phyloP scores from a whole-genome alignment of 1,284 basidiomycete species.

The Ganoderma lucidum region DNA sequence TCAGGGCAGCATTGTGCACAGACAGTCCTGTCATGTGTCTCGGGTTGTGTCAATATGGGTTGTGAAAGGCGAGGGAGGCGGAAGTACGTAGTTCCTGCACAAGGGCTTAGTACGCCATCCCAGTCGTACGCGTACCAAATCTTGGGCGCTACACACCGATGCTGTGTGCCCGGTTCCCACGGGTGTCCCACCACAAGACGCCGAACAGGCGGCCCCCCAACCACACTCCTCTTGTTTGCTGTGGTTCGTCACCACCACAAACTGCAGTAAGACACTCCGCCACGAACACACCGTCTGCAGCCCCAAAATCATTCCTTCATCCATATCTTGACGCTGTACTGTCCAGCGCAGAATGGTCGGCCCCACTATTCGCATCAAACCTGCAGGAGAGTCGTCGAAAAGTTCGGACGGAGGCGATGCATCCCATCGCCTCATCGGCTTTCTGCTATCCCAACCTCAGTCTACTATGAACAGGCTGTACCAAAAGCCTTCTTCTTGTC shows the following conservation, averaged over 20 bases:
- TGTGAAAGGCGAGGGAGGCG: neutral
- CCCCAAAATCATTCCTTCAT: neutral
- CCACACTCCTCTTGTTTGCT: slow-evolving; percentile 9
- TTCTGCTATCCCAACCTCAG: slow-evolving; percentile 89
- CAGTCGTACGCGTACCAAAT: neutral
- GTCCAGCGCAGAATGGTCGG: slow-evolving; percentile 20
- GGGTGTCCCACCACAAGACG: neutral
- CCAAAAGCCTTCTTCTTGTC: slow-evolving; percentile 89
- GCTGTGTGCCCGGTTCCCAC: slow-evolving; percentile 1
- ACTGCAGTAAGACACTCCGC: neutral
- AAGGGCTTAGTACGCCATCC: neutral
- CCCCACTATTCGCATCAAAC: slow-evolving; percentile 30
- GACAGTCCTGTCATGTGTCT: slow-evolving; percentile 20
- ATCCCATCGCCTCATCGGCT: slow-evolving; percentile 76
- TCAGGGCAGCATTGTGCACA: slow-evolving; percentile 26
- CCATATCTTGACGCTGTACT: neutral
- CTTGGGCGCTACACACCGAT: neutral
- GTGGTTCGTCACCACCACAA: slow-evolving; percentile 9
- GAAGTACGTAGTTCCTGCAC: neutral
- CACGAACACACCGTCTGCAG: neutral
- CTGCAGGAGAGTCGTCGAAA: slow-evolving; percentile 22
- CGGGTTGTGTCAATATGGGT: neutral
- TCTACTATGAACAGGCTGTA: slow-evolving; percentile 88
- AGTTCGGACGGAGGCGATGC: slow-evolving; percentile 27
- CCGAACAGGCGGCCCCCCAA: neutral